phyloP scores from a whole-genome alignment of 2,329 filamentous ascomycete species.

The Neonectria neomacrospora region DNA sequence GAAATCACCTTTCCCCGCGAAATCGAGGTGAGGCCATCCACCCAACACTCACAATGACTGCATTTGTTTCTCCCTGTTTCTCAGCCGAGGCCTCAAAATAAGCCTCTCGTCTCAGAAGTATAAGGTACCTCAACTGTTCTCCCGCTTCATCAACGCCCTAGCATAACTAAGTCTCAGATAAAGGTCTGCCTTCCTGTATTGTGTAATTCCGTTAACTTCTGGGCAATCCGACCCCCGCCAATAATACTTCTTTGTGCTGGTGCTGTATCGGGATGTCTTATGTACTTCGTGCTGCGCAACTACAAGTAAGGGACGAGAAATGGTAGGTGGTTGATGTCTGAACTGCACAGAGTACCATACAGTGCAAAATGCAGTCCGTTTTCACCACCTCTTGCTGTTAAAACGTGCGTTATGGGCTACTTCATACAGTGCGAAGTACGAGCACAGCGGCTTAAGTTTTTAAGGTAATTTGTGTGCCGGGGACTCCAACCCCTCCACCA shows the following conservation, averaged over 20 bases:
- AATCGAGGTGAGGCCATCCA: neutral
- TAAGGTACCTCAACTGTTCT: no score
- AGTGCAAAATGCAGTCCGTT: neutral
- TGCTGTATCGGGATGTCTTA: neutral
- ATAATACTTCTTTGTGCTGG: neutral
- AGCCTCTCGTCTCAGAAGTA: no score
- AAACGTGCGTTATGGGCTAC: neutral
- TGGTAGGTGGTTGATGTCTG: neutral
- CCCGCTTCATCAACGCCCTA: no score
- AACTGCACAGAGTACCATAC: neutral
- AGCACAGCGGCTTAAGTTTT: neutral
- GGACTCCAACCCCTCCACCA: neutral
- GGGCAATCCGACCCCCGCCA: neutral
- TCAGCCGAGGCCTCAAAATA: no score
- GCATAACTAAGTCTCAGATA: no score
- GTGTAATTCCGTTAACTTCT: neutral
- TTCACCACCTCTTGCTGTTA: neutral
- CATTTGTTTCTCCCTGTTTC: no score
- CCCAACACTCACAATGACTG: no score
- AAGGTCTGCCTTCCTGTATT: neutral
- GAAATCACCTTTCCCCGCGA: neutral
- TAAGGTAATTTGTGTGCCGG: conserved; percentile 15
- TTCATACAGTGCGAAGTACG: neutral
- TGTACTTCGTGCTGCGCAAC: neutral
- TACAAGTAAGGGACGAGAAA: neutral